phyloP scores from a whole-genome alignment of 768 basidiomycete genomes.

The Psilocybe tampanensis region DNA sequence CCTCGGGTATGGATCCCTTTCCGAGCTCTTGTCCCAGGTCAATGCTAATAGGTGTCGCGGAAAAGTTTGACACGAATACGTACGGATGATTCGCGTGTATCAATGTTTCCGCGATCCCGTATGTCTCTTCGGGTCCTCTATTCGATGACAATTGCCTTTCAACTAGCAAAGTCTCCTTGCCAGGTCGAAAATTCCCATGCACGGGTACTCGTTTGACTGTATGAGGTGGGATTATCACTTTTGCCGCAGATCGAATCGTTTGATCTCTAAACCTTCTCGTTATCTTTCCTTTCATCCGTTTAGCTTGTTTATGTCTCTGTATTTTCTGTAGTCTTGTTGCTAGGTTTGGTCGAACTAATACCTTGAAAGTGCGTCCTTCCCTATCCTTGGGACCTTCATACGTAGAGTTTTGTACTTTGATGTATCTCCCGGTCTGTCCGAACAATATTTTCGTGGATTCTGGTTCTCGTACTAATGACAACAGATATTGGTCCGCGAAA shows the following conservation, averaged over 20 bases:
- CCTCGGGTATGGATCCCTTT: conserved; percentile 7
- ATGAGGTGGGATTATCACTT: conserved; percentile 14
- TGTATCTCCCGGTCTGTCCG: conserved; percentile 2
- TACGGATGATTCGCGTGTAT: conserved; percentile 1
- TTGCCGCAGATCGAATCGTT: background rate
- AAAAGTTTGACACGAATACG: conserved; percentile 11
- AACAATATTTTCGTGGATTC: conserved; percentile 7
- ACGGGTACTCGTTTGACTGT: conserved; percentile 13
- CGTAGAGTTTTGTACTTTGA: conserved; percentile 4
- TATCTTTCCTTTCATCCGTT: background rate
- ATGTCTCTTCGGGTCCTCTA: conserved; percentile 7
- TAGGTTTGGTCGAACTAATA: conserved; percentile 1
- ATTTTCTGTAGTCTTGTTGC: background rate
- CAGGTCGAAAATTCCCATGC: background rate
- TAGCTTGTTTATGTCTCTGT: background rate
- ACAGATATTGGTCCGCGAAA: conserved; percentile 32
- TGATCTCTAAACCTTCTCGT: background rate
- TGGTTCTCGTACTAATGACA: conserved; percentile 26
- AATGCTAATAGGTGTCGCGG: too few relatives aligned
- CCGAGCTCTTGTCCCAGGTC: conserved; percentile 17
- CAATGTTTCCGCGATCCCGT: conserved; percentile 17
- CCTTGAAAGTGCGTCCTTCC: conserved; percentile 6
- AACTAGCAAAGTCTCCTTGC: conserved; percentile 7
- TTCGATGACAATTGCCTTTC: conserved; percentile 10
- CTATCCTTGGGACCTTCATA: background rate